Evolutionary conservation across 352 stramenopile species (phyloP).

Genomic region (Peronospora tabacina): DNA sequence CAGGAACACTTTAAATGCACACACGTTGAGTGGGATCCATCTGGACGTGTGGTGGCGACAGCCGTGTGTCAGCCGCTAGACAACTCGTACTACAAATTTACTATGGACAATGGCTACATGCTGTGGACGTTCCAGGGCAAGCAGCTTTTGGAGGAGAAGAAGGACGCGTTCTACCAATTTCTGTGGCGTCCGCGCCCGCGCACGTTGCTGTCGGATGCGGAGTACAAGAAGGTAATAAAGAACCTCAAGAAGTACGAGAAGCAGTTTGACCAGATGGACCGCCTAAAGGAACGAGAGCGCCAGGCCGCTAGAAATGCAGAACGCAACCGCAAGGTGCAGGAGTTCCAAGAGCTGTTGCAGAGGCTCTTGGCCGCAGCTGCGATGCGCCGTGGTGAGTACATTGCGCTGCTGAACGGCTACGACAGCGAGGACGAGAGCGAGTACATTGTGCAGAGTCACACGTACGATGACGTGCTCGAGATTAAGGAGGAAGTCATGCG

Average conservation of each 20-base stretch:
- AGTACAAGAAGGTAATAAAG: slow-evolving; percentile 93
- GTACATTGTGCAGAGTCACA: slow-evolving; percentile 75
- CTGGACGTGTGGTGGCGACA: slow-evolving; percentile 91
- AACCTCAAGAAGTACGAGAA: slow-evolving; percentile 97
- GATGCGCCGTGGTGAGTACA: slow-evolving; percentile 46
- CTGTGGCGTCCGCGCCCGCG: slow-evolving; percentile 89
- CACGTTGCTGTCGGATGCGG: slow-evolving; percentile 87
- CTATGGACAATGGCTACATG: slow-evolving; percentile 99
- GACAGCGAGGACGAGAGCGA: slow-evolving; percentile 78
- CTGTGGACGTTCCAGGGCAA: slow-evolving; percentile 98
- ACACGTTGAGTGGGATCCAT: slow-evolving; percentile 97
- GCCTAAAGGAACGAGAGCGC: slow-evolving; percentile 75
- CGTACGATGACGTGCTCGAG: slow-evolving; percentile 65
- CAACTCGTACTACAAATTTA: slow-evolving; percentile 94
- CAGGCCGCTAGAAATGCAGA: slow-evolving; percentile 52
- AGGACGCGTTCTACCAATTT: slow-evolving; percentile 96
- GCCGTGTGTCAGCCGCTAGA: slow-evolving; percentile 94
- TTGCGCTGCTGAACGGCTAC: slow-evolving; percentile 66
- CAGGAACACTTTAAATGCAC: slow-evolving; percentile 98
- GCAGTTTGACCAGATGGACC: slow-evolving; percentile 84
- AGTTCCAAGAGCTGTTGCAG: slow-evolving; percentile 68
- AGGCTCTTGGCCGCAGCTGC: slow-evolving; percentile 27
- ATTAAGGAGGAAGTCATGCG: slow-evolving; percentile 62
- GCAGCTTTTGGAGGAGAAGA: slow-evolving; percentile 90
- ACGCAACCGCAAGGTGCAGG: slow-evolving; percentile 57